Base-by-base conservation (phyloP, 768 basidiomycete genomes). In the Rubroboletus satanas region DNA sequence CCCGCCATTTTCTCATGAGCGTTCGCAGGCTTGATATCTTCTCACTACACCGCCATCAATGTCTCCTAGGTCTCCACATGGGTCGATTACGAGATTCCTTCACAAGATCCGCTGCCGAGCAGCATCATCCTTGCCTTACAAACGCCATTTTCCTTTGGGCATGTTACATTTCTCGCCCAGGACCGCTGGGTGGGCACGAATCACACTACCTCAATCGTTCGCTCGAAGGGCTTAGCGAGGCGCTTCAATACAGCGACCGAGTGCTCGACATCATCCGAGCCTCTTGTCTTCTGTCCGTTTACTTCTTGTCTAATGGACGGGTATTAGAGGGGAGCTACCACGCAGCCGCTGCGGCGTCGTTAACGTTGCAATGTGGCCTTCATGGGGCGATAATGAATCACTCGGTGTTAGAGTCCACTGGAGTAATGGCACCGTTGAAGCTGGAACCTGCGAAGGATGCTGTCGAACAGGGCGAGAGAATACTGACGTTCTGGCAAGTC, bases 111-210 rank as follows among this genome's bases (percentile, higher is more conserved):
- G 51, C 67, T 5, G 60, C 78, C 45, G 83, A 88, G 54, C 87
- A 87, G 52, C 83, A 83, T 18, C 90, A 92, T 63, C 84, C 90
- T 9, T 82, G 79, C 51, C 78, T 93, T 14, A 82, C 90, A 77
- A 88, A 90, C 64, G 79, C 88, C 57, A 85, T 91, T 64, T 92
- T 84, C 66, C 80, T 91, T 7, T 90, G 89, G 85, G 85, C 88
- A 2, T 91, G 88, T 68, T 88, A 86, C 66, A 78, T 91, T 38
- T 88, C 90, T 10, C 79, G 87, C 21, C 84, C 88, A 7, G 85
- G 83, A 37, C 78, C 82, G 6, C 75, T 91, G 12, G 81, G 81
- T 61, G 81, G 84, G 49, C 85, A 90, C 64, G 88, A 92, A 70
- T 77, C 81, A 15, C 81, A 84, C 58, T 92, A 88, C 64, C 82